Conservation (phyloP, 768 basidiomycete species). For the Psilocybe cyanescens region DNA sequence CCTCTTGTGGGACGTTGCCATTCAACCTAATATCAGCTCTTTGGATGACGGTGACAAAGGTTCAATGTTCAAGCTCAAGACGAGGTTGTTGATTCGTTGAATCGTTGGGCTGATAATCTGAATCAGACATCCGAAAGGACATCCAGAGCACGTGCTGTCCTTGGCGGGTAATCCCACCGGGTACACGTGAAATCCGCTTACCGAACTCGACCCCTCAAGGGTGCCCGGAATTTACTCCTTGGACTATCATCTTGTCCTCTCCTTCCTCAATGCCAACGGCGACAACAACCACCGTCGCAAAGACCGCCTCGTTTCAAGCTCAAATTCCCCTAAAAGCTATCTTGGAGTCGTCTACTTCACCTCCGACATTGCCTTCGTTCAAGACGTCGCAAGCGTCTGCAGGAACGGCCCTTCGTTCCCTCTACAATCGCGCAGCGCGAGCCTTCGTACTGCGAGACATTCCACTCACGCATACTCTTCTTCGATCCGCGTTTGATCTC, state of each 20-base stretch:
- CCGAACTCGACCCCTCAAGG: conserved; percentile 2
- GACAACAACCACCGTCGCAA: conserved; percentile 42
- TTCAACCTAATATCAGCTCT: too few relatives aligned
- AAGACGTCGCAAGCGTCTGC: conserved; percentile 24
- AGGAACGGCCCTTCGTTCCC: conserved; percentile 61
- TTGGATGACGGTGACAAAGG: too few relatives aligned
- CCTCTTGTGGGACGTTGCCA: too few relatives aligned
- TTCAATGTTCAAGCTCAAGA: too few relatives aligned
- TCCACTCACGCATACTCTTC: conserved; percentile 62
- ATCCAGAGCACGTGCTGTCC: neutral
- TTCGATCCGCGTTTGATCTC: conserved; percentile 70
- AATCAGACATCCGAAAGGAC: too few relatives aligned
- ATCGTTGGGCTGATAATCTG: too few relatives aligned
- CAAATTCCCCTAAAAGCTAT: conserved; percentile 40
- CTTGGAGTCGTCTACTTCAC: conserved; percentile 30
- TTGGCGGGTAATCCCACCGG: conserved; percentile 2
- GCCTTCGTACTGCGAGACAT: conserved; percentile 81
- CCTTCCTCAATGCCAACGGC: conserved; percentile 50
- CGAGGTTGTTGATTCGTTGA: too few relatives aligned
- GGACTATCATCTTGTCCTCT: neutral
- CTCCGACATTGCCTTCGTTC: conserved; percentile 17
- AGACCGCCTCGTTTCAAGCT: conserved; percentile 27
- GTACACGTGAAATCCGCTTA: conserved; percentile 27
- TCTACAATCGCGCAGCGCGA: conserved; percentile 78
- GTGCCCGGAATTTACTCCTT: conserved; percentile 11